phyloP scores from a whole-genome alignment of 768 basidiomycete species.

The Tylopilus balloui region DNA sequence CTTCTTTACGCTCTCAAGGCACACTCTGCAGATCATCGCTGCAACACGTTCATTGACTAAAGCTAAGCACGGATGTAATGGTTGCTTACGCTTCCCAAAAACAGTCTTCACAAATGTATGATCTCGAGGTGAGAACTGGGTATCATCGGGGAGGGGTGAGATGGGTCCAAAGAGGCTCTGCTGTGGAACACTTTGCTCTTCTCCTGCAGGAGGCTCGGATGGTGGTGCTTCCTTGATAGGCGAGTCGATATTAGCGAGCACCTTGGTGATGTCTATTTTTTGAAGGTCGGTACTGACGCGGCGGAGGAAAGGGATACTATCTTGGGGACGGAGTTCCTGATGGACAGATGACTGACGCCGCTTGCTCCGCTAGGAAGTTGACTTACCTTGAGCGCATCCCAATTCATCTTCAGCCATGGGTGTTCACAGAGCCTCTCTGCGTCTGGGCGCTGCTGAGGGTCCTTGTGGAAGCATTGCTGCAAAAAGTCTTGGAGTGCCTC shows the following conservation, averaged over 20 bases:
- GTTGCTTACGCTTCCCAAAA: constrained; percentile 79
- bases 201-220: constrained; percentile 42
- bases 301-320: constrained; percentile 92
- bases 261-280: constrained; percentile 60
- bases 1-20: constrained; percentile 75
- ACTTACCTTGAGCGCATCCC: constrained; percentile 72
- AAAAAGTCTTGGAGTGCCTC: constrained; percentile 77
- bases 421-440: constrained; percentile 87
- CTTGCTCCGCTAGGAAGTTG: neutral
- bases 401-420: constrained; percentile 81
- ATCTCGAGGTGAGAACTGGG: constrained; percentile 54
- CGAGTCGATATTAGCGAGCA: constrained; percentile 39
- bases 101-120: constrained; percentile 91
- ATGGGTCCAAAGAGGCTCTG: constrained; percentile 36
- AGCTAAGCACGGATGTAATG: neutral
- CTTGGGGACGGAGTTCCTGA: constrained; percentile 82
- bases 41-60: constrained; percentile 9
- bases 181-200: constrained; percentile 35
- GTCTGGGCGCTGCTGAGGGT: constrained; percentile 75
- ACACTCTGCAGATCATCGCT: constrained; percentile 89
- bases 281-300: constrained; percentile 85
- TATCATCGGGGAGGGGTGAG: constrained; percentile 29
- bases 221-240: constrained; percentile 36
- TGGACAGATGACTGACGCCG: neutral
- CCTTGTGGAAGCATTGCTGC: constrained; percentile 84